Conservation (phyloP, 257 asterid genomes). For the Anisodus tanguticus region DNA sequence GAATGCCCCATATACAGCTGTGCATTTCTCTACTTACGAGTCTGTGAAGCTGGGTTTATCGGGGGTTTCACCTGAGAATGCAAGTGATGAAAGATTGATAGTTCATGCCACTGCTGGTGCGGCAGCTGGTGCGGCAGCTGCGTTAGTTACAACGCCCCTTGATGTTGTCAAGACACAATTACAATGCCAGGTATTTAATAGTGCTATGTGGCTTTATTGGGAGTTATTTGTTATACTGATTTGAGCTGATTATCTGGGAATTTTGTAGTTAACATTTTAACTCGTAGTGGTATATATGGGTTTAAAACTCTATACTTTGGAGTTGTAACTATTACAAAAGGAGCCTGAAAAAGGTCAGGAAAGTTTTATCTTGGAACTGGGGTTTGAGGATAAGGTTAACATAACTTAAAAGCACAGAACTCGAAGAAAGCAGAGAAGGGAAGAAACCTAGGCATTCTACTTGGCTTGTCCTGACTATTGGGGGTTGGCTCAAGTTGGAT, state of each 20-base stretch:
- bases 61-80: slow-evolving; percentile 68
- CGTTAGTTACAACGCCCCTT: slow-evolving; percentile 82
- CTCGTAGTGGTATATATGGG: background rate
- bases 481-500: background rate
- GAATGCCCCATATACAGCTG: slow-evolving; percentile 97
- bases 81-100: slow-evolving; percentile 66
- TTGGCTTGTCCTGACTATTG: background rate
- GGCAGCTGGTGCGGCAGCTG: slow-evolving; percentile 91
- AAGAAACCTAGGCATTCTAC: background rate
- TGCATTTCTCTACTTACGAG: slow-evolving; percentile 91
- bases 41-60: slow-evolving; percentile 73
- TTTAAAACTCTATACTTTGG: background rate
- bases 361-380: background rate
- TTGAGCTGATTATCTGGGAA: background rate
- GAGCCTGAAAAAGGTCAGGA: background rate
- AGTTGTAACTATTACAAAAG: background rate
- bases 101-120: slow-evolving; percentile 98
- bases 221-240: background rate
- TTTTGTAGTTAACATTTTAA: background rate
- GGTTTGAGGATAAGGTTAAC: background rate
- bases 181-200: slow-evolving; percentile 80
- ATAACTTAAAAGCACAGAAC: background rate
- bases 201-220: slow-evolving; percentile 9
- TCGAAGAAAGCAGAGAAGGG: background rate
- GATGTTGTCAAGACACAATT: slow-evolving; percentile 97